phyloP scores from a whole-genome alignment of 2,329 filamentous ascomycete species.

The Colletotrichum shisoi region DNA sequence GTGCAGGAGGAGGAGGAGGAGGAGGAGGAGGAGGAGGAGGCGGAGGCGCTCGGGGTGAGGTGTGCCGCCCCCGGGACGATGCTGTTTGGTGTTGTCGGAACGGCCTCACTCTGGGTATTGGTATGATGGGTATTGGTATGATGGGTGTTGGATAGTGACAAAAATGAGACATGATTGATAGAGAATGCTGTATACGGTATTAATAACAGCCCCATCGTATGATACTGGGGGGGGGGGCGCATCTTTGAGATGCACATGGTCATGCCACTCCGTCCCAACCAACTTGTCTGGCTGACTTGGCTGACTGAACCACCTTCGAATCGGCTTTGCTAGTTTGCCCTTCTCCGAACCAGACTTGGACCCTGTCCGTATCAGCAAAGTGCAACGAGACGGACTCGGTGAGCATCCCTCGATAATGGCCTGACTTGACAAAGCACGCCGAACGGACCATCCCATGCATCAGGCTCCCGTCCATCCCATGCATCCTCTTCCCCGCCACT shows the following conservation, averaged over 20 bases:
- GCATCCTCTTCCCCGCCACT: not conserved
- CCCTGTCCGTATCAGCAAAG: too few species aligned
- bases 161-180: not conserved
- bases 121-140: not conserved
- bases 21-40: too few species aligned
- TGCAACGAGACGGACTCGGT: too few species aligned
- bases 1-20: constrained; percentile 25
- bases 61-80: not conserved
- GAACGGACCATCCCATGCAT: not conserved
- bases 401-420: not conserved
- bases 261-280: not conserved
- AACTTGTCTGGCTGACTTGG: not conserved
- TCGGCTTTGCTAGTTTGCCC: not conserved
- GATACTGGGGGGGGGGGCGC: not conserved
- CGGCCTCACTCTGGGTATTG: not conserved
- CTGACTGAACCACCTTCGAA: not conserved
- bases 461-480: not conserved
- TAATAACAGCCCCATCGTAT: too few species aligned
- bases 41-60: constrained; percentile 3
- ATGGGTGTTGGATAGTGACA: not conserved
- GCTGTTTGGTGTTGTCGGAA: not conserved
- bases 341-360: not conserved
- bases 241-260: not conserved
- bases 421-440: not conserved
- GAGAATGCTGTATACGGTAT: too few species aligned